Base-by-base conservation (phyloP, 371 early-diverging fungal species). In the Lichtheimia ornata region DNA sequence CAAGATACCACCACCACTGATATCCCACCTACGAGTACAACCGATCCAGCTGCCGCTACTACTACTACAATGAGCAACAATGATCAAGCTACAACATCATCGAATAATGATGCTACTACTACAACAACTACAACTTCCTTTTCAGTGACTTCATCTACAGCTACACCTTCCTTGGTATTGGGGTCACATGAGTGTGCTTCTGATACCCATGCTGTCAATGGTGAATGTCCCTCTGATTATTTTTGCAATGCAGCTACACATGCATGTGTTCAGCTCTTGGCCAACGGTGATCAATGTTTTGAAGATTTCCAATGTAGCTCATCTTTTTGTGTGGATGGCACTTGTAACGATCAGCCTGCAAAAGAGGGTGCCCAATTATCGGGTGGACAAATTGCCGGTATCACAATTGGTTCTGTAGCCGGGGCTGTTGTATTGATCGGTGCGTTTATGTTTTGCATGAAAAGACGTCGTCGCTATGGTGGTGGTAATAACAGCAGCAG, bases 241-340 rank as follows among this genome's bases (percentile, higher is more conserved):
- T 73, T 61, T 51, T 73, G 73, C 49, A 73, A 73, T 43, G 70
- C 73, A 5, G 70, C 73, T 4, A 59, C 63, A 12, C 41, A 41
- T 27, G 6, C 55, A 1, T 73, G 73, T 27, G 62, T 64, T 6
- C 24, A 53, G 13, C 43, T 73, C 6, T 25, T 62, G 9, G 18
- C 20, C 28, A 35, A 59, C 17, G 67, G 64, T 3, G 59, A 43
- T 0, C 47, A 52, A 9, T 73, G 73, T 47, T 64, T 57, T 22
- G 73, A 73, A 60, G 67, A 67, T 44, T 73, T 73, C 49, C 70
- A 73, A 30, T 73, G 73, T 25, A 55, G 50, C 6, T 73, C 73
- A 3, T 27, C 61, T 1, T 70, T 67, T 49, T 73, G 73, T 35
- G 72, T 18, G 66, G 35, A 59, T 22, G 45, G 18, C 49, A 44